These are phyloP conservation scores for Fragaria iinumae DNA, from an alignment of 306 rosid species.

Conservation along the genomic window DNA sequence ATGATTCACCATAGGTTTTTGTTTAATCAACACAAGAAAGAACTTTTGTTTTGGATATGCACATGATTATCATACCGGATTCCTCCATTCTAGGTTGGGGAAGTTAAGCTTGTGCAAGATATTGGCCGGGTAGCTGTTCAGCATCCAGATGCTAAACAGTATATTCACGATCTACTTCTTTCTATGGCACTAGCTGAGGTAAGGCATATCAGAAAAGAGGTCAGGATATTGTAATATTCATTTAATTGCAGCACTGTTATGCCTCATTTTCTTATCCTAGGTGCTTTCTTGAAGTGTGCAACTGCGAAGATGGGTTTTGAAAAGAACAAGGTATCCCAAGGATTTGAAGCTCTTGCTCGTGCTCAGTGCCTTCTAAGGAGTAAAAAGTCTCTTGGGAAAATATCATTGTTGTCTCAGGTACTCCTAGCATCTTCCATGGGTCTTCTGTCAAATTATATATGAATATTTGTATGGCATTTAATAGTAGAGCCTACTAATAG, in stretches of 20 bases:
- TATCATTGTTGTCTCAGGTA: slow-evolving; percentile 77
- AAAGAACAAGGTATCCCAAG: slow-evolving; percentile 88
- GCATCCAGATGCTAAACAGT: slow-evolving; percentile 75
- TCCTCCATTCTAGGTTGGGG: slow-evolving; percentile 69
- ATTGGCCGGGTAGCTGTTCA: slow-evolving; percentile 67
- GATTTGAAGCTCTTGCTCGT: slow-evolving; percentile 98
- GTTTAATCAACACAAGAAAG: not conserved
- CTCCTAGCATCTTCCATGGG: slow-evolving; percentile 11
- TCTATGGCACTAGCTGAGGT: slow-evolving; percentile 98
- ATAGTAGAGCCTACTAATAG: not conserved
- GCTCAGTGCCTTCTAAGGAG: slow-evolving; percentile 88
- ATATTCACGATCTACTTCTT: slow-evolving; percentile 79
- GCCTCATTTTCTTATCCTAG: slow-evolving; percentile 59
- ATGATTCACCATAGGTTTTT: not conserved
- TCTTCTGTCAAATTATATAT: not conserved
- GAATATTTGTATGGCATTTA: not conserved
- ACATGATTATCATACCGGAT: slow-evolving; percentile 15
- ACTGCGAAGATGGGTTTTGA: slow-evolving; percentile 86
- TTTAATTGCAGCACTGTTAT: slow-evolving; percentile 47
- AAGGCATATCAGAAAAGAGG: slow-evolving; percentile 46
- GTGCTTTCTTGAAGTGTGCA: slow-evolving; percentile 95
- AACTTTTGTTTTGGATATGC: slow-evolving; percentile 5
- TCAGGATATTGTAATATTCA: slow-evolving; percentile 30
- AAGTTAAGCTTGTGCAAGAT: slow-evolving; percentile 72
- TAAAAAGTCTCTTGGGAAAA: slow-evolving; percentile 70